Base-by-base conservation (phyloP, 2,329 filamentous ascomycete species). In the Ilyonectria mors-panacis region DNA sequence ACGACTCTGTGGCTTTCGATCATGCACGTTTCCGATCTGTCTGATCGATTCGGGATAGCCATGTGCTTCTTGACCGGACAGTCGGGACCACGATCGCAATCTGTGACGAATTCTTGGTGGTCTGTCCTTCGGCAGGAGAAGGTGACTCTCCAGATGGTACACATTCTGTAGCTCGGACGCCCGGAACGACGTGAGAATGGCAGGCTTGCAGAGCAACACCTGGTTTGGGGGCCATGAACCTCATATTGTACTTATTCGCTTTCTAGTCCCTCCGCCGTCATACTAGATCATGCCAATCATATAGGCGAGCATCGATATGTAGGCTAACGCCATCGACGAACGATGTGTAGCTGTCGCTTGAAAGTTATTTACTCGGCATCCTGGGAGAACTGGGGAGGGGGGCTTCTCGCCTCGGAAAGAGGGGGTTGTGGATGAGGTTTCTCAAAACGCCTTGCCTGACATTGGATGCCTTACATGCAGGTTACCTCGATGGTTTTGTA, bases 11-110 rank as follows among this genome's bases (percentile, higher is more conserved):
- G 53, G 54, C 44, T 68, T 35, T 59, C 51, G 35, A 61, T 47
- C 53, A 66, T 62, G 65, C 69, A 68, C 15, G 59, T 66, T 51
- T 68, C 62, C 44, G 53, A 58, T 59, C 50, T 51, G 26, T 59
- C 62, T 33, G 67, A 59, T 59, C 57, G 66, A 54, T 63, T 53
- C 21, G 54, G 65, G 17, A 19, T 26, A 23, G 50, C 59, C 45
- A 39, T 45, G 26, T 48, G 59, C 62, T 42, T 68, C 50, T 62
- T 61, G 26, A 63, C 63, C 8, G 63, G 64, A 35, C 66, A 67
- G n/a, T 60, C 57, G 44, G 55, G 42, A 9, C 65, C 64, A 28
- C 44, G 56, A 56, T 55, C 37, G 35, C 61, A 65, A 19, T 42
- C 47, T n/a, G 55, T 61, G 19, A 62, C 33, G 59, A 30, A 63